Evolutionary conservation across 2,329 filamentous ascomycete species (phyloP), one percentile per base, ranked within the genome.

Genomic region (Monosporascus sp.): DNA sequence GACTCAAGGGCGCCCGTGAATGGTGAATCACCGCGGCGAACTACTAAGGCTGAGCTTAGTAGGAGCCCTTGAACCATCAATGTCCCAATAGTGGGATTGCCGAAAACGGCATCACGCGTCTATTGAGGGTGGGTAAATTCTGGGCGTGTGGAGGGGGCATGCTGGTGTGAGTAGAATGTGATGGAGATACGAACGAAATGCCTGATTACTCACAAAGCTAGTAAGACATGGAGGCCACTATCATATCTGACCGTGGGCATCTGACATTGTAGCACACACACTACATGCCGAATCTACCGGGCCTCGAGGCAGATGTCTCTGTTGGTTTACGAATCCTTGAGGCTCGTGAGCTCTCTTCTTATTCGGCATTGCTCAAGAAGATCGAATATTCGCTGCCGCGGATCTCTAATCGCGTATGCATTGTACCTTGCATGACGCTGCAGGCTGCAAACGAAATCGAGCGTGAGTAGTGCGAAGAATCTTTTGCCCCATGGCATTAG

Each of bases 331-430:
- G 56, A 65, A 61, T 55, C 54, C 60, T 60, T 60, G 57, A 62
- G 62, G 62, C 61, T 67, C 61, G 61, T 65, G 61, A 60, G 61
- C 57, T 38, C 48, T 54, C 57, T 58, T 65, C 60, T 67, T 62
- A 65, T 67, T 65, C 60, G 64, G 60, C 54, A 51, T 41, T 57
- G 56, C 56, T 55, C 57, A 53, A 54, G 55, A 58, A 54, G 58
- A 60, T 65, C 57, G 56, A 48, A 56, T 58, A 60, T 57, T 56
- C 56, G 60, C 37, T 54, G 59, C 36, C 54, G 49, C 49, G 54
- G 62, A 64, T 65, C 60, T 61, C 51, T 56, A 53, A 59, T 51
- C 58, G 63, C 52, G 52, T 52, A 61, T 61, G 59, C 63, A 58
- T 57, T 57, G 65, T 66, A 67, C 65, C 65, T 67, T 67, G 65